Percentiles rank a stretch among this genome's conserved stretches.
phyloP scores from a whole-genome alignment of 352 stramenopile genomes.

The Phytophthora ramorum region DNA sequence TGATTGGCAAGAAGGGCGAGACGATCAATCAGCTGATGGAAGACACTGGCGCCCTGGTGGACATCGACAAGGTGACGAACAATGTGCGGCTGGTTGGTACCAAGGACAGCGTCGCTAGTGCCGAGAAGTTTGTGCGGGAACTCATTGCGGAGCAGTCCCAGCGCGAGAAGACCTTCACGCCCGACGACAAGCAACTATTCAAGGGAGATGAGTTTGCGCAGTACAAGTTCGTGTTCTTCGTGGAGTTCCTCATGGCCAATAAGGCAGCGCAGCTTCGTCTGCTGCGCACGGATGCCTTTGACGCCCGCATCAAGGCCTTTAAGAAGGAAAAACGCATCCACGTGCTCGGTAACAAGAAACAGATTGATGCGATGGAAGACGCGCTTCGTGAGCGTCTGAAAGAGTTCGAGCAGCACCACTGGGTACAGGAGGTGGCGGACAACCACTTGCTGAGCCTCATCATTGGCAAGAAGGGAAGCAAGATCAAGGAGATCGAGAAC shows the following conservation, averaged over 20 bases:
- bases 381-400: constrained; percentile 62
- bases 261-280: constrained; percentile 76
- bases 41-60: constrained; percentile 71
- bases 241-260: constrained; percentile 83
- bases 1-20: constrained; percentile 88
- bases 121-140: constrained; percentile 65
- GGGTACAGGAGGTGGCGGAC: constrained; percentile 65
- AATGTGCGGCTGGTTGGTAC: constrained; percentile 67
- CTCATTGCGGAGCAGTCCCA: constrained; percentile 73
- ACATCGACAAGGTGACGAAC: constrained; percentile 86
- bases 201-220: constrained; percentile 44
- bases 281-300: constrained; percentile 58
- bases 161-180: constrained; percentile 60
- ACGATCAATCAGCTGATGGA: constrained; percentile 88
- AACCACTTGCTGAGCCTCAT: constrained; percentile 74
- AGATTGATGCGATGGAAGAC: constrained; percentile 68
- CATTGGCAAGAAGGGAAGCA: constrained; percentile 82
- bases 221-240: constrained; percentile 79
- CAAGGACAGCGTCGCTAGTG: constrained; percentile 59
- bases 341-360: constrained; percentile 71
- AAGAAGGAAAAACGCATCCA: constrained; percentile 72
- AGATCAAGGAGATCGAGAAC: constrained; percentile 79
- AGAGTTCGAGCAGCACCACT: constrained; percentile 66
- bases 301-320: constrained; percentile 74
- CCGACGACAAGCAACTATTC: constrained; percentile 55